A percentile compares a stretch with the other conserved stretches of the same genome.
Conservation (phyloP, 306 rosid species). For the Lotus japonicus region DNA sequence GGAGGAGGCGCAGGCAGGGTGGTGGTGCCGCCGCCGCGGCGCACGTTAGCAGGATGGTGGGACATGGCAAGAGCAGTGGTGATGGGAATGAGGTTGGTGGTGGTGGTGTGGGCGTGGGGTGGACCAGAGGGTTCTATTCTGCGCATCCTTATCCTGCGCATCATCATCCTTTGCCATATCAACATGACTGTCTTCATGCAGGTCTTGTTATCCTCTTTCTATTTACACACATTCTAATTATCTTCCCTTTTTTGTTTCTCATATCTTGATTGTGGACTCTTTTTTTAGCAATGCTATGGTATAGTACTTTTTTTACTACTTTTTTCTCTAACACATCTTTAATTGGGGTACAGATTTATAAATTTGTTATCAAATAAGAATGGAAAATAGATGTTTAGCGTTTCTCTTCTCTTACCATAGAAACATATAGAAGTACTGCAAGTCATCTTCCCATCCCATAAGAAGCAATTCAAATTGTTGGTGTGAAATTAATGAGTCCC, state of each 20-base stretch:
- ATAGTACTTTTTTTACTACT: too few relatives aligned
- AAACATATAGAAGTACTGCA: too few relatives aligned
- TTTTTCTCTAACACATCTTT: too few relatives aligned
- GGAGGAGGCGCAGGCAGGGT: slow-evolving; percentile 46
- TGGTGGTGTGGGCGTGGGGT: slow-evolving; percentile 23
- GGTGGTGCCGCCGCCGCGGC: background rate
- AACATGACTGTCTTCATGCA: slow-evolving; percentile 62
- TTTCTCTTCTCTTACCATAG: too few relatives aligned
- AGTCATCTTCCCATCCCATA: too few relatives aligned
- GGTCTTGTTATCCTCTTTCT: slow-evolving; percentile 19
- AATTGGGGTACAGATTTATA: too few relatives aligned
- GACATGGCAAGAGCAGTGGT: background rate
- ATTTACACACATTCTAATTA: background rate
- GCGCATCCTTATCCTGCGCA: slow-evolving; percentile 88
- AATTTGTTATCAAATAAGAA: too few relatives aligned
- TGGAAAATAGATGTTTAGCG: too few relatives aligned
- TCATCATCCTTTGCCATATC: slow-evolving; percentile 55
- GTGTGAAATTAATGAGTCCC: too few relatives aligned
- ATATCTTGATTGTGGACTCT: too few relatives aligned
- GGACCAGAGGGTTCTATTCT: slow-evolving; percentile 63
- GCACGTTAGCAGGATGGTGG: slow-evolving; percentile 23
- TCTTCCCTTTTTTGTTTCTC: background rate
- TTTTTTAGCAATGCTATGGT: too few relatives aligned
- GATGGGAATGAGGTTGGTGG: slow-evolving; percentile 9
- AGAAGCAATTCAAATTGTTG: too few relatives aligned